Base-by-base conservation (phyloP, 257 asterid genomes). In the Lycium ferocissimum region DNA sequence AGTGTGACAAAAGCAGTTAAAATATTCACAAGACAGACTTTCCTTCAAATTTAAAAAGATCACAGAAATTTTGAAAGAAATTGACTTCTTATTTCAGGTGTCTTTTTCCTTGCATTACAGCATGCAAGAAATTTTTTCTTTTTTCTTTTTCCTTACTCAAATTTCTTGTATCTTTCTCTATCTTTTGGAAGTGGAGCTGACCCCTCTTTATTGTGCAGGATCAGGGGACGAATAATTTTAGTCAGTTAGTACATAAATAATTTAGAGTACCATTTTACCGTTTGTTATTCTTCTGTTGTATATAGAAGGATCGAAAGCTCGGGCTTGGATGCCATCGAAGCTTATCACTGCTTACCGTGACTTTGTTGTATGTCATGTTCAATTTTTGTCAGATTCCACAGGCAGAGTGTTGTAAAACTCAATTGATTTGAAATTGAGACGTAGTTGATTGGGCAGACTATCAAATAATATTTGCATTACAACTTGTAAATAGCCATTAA, bases 131-230 rank as follows among this genome's bases (percentile, higher is more conserved):
- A 8, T 3, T 26, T 0, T 4, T 7, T 59, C 2, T 12, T 33
- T 66, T 66, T 66, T 2, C n/a, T 66, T 2, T 35, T 26, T 17
- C 40, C 26, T 59, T 59, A 1, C 66, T 59, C 2, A 35, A 33
- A 35, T 11, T 66, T 66, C n/a, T 35, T 67, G 13, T 35, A 13
- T 6, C 47, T 13, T 9, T 80, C 4, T n/a, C 58, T 10, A 7
- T 80, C 15, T 73, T 73, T 47, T 73, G 18, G 18, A 26, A 7
- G 40, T 22, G 40, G 45, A 75, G 43, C 11, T 75, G 62, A 49
- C 14, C 22, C 43, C 22, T 56, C 72, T 81, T 22, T 81, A 62
- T 38, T 62, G 9, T 59, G 84, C 84, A 40, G 84, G 84, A 43
- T 51, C 71, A 18, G 84, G 47, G 53, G 58, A 81, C 45, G 54